Conservation (phyloP, 1,284 basidiomycete genomes). For the Naganishia liquefaciens region DNA sequence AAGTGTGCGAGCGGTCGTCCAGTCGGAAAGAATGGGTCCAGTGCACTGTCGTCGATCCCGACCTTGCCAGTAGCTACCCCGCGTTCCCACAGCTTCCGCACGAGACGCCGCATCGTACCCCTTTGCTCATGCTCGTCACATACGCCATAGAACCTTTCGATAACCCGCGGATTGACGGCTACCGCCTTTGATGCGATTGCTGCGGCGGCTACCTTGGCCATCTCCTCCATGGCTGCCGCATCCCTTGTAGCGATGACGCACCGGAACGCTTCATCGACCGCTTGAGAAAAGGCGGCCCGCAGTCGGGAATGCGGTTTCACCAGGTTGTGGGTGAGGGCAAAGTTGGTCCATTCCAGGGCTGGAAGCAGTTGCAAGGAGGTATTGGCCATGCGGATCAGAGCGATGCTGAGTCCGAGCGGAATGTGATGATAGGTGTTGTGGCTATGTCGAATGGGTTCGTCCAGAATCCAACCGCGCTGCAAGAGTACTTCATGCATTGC, state of each 20-base stretch:
- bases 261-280: constrained; percentile 1
- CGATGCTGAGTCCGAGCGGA: constrained; percentile 9
- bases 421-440: neutral
- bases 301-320: constrained; percentile 15
- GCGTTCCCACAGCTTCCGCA: constrained; percentile 13
- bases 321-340: neutral
- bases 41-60: neutral
- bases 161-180: neutral
- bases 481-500: constrained; percentile 10
- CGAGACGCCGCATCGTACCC: constrained; percentile 9
- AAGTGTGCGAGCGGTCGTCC: constrained; percentile 20
- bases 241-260: constrained; percentile 5
- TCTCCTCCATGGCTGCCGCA: constrained; percentile 2
- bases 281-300: neutral
- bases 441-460: neutral
- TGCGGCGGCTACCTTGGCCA: constrained; percentile 1
- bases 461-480: constrained; percentile 1
- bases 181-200: neutral
- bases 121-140: constrained; percentile 9
- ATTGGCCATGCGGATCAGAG: constrained; percentile 17
- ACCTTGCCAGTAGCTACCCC: neutral
- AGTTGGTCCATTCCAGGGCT: neutral
- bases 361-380: neutral
- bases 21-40: neutral
- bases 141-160: constrained; percentile 6